Conservation (phyloP, 768 basidiomycete species). For the Chalciporus sphaerocephalus region DNA sequence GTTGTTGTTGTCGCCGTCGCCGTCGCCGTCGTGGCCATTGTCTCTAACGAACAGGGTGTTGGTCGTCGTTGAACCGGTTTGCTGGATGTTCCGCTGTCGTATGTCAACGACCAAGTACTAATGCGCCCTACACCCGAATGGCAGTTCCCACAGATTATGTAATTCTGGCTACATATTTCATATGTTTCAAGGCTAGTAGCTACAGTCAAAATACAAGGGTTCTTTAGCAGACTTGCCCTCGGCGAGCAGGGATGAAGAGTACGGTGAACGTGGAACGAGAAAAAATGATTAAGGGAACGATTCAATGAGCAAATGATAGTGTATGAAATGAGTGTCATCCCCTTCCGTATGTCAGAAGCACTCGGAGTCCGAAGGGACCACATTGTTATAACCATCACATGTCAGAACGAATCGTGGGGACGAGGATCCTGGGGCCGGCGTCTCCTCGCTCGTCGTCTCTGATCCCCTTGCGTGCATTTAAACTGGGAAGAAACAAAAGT, state of each 20-base stretch:
- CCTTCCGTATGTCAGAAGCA: too few relatives aligned
- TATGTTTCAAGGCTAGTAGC: too few relatives aligned
- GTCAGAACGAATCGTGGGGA: background rate
- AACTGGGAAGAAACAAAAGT: background rate
- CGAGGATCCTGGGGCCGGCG: background rate
- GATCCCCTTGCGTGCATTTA: background rate
- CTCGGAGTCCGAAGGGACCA: too few relatives aligned
- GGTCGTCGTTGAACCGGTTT: constrained; percentile 1
- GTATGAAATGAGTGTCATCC: too few relatives aligned
- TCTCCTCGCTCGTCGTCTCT: background rate
- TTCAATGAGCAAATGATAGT: too few relatives aligned
- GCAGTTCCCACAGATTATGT: constrained; percentile 1
- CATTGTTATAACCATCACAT: background rate
- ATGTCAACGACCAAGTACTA: background rate
- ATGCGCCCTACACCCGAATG: constrained; percentile 4
- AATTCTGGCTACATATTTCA: too few relatives aligned
- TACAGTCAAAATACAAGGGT: too few relatives aligned
- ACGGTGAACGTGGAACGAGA: too few relatives aligned
- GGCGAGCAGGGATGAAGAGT: too few relatives aligned
- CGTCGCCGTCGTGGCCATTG: constrained; percentile 22
- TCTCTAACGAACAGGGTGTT: constrained; percentile 7
- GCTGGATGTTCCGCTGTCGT: background rate
- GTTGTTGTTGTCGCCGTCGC: constrained; percentile 28
- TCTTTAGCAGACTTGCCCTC: too few relatives aligned
- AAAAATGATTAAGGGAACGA: too few relatives aligned